These are phyloP conservation scores for Phytophthora rubi DNA, from an alignment of 352 stramenopile species.

Conservation along the genomic window DNA sequence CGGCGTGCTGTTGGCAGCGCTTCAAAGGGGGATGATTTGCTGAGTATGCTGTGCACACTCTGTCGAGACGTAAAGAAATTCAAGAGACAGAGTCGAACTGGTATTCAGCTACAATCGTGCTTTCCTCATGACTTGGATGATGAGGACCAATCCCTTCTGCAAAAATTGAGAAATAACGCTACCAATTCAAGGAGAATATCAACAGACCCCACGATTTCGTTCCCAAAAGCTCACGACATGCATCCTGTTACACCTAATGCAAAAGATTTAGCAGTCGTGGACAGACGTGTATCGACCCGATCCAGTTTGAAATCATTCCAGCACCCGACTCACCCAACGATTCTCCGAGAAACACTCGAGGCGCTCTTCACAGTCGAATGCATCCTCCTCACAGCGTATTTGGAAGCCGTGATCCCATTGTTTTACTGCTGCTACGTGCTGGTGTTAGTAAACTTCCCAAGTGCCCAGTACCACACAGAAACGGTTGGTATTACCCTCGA, in stretches of 20 bases:
- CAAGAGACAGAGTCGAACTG: not conserved
- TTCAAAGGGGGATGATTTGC: not conserved
- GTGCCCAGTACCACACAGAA: constrained; percentile 14
- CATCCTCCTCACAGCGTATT: constrained; percentile 38
- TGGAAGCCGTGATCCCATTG: constrained; percentile 37
- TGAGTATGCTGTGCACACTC: not conserved
- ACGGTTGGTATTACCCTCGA: constrained; percentile 1
- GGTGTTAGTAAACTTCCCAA: constrained; percentile 24
- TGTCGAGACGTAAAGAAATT: not conserved
- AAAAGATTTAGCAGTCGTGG: not conserved
- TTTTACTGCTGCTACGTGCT: constrained; percentile 29
- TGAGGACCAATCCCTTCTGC: not conserved
- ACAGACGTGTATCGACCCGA: not conserved
- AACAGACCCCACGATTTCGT: not conserved
- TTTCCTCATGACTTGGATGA: not conserved
- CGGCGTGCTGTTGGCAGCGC: not conserved
- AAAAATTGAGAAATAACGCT: not conserved
- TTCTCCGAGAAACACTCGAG: constrained; percentile 11
- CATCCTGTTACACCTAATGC: not conserved
- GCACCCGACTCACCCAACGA: not conserved
- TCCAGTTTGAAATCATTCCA: not conserved
- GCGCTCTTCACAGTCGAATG: constrained; percentile 38
- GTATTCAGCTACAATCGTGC: not conserved
- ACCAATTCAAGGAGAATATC: not conserved
- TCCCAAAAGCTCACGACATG: not conserved